Evolutionary conservation across 768 basidiomycete genomes (phyloP), one percentile per base, ranked within the genome.

Genomic region (Infundibulicybe gibba): DNA sequence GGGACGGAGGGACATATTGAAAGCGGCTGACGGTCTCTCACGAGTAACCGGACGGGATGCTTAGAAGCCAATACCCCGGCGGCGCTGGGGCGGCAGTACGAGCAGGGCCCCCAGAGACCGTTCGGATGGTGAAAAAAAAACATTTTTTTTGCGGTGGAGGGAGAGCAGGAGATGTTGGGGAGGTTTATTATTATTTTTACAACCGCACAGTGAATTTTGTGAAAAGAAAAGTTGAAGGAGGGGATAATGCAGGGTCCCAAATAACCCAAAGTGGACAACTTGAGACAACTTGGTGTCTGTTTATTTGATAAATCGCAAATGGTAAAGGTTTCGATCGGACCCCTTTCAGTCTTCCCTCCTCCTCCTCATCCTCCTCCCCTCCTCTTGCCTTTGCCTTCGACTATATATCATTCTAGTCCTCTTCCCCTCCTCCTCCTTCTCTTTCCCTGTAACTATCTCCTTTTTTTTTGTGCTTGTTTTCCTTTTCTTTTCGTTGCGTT

Each of bases 301-400:
- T n/a, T n/a, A 30, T 57, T 49, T 51, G 51, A 55, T 54, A 58
- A 56, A 51, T 54, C 50, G 44, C 37, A 54, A 54, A 57, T 53
- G 49, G 52, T 32, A 31, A 20, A 40, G 43, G 51, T 56, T 61
- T 57, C 55, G 61, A 57, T 61, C 53, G 54, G 53, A 53, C 50
- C 54, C 48, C 51, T 44, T 51, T 44, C 51, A 40, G 41, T 43
- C 50, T 49, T 50, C 47, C 48, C 48, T 48, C 48, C 42, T 47
- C 50, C 45, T 53, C 54, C 49, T 56, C 54, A 57, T 55, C 54
- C 58, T 51, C 49, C 58, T 52, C 47, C 52, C 50, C 56, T 54
- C 53, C 40, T 47, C 44, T 44, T 44, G 49, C 45, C 48, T 17
- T 25, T 16, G 45, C 40, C 51, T 49, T 37, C 40, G 17, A 42